These are phyloP conservation scores for Sporothrix dimorphospora DNA, from an alignment of 2,329 filamentous ascomycete genomes.

Conservation along the genomic window DNA sequence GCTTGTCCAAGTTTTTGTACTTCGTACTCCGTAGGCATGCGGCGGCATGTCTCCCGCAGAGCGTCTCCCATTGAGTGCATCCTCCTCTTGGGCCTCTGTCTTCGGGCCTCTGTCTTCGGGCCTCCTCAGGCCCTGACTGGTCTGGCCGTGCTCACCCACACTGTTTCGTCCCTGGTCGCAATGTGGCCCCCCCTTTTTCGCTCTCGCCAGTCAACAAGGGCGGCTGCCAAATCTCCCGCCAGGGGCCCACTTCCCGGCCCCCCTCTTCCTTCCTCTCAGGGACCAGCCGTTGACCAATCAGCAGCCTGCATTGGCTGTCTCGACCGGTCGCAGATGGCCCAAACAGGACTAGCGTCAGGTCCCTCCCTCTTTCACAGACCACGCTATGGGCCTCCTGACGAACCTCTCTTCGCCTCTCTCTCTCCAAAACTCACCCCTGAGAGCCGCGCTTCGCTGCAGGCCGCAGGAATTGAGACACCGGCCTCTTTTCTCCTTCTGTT, in stretches of 20 bases:
- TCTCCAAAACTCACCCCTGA: neutral
- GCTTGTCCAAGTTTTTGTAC: neutral
- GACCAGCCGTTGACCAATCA: conserved; percentile 21
- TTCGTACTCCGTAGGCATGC: neutral
- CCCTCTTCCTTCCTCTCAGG: conserved; percentile 7
- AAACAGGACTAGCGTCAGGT: conserved; percentile 15
- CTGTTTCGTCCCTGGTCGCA: conserved; percentile 18
- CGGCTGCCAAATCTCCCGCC: conserved; percentile 26
- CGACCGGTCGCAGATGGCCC: neutral
- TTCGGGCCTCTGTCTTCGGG: neutral
- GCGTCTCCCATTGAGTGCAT: conserved; percentile 1
- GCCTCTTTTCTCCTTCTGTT: neutral
- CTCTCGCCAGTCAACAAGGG: conserved; percentile 4
- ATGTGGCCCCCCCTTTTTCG: neutral
- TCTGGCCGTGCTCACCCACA: neutral
- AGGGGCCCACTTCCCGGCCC: conserved; percentile 2
- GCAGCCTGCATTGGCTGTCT: neutral
- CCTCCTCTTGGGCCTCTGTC: neutral
- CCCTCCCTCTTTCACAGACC: neutral
- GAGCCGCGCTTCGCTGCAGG: neutral
- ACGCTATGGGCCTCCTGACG: neutral
- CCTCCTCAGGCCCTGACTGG: conserved; percentile 4
- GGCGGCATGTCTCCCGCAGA: neutral
- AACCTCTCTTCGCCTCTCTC: neutral
- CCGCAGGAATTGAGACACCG: neutral